Evolutionary conservation across 2,329 filamentous ascomycete genomes (phyloP).

Genomic region (Penicillium sp.): DNA sequence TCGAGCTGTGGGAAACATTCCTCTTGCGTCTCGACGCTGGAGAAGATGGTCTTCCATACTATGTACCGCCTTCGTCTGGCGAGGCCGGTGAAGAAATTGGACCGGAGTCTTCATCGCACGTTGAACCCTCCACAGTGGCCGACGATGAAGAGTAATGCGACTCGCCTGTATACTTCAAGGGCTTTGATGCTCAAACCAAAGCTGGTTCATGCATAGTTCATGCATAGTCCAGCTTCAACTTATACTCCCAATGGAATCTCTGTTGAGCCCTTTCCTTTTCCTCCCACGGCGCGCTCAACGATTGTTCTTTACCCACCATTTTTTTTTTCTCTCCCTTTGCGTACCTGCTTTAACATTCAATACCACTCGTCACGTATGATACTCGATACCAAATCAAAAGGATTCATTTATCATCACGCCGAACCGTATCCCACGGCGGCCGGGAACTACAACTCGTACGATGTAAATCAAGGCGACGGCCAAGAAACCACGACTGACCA

Average conservation of each 20-base stretch:
- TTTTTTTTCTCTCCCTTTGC: not conserved
- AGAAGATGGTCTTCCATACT: conserved; percentile 67
- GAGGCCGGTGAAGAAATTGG: conserved; percentile 19
- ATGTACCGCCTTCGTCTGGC: conserved; percentile 29
- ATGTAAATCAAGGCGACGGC: too few relatives aligned
- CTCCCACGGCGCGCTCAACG: not conserved
- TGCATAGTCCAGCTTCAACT: not conserved
- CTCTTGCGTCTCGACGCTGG: conserved; percentile 93
- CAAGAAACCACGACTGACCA: too few relatives aligned
- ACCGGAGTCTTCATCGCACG: conserved; percentile 16
- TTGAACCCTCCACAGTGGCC: conserved; percentile 9
- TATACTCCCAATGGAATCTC: not conserved
- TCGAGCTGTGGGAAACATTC: conserved; percentile 98
- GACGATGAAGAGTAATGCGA: conserved; percentile 12
- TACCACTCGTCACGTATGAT: not conserved
- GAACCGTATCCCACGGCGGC: too few relatives aligned
- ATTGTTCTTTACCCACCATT: not conserved
- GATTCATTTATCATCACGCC: not conserved
- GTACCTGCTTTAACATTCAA: not conserved
- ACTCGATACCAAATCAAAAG: not conserved
- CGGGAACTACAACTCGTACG: too few relatives aligned
- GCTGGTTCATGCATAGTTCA: not conserved
- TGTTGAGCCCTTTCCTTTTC: not conserved
- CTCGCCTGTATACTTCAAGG: not conserved
- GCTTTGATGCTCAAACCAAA: not conserved